Percentiles rank a stretch among this genome's conserved stretches.
Evolutionary conservation across 2,329 filamentous ascomycete species (phyloP).

Genomic region (Colletotrichum cereale): DNA sequence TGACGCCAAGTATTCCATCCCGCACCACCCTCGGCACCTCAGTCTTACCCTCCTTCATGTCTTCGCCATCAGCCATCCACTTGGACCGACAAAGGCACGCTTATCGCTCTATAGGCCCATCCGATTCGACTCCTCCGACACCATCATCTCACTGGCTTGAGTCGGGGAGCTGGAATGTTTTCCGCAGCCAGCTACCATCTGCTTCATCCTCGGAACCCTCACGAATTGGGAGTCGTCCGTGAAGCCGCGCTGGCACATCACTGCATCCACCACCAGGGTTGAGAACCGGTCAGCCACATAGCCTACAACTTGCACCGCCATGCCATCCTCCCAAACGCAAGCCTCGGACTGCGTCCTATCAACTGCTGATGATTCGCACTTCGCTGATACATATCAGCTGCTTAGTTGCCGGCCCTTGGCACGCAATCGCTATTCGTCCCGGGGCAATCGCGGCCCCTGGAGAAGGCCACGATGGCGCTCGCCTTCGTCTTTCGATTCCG

Average conservation of each 20-base stretch:
- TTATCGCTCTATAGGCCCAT: slow-evolving; percentile 9
- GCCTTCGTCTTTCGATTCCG: not conserved
- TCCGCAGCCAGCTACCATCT: slow-evolving; percentile 2
- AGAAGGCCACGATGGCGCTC: not conserved
- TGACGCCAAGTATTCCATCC: not conserved
- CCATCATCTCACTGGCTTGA: slow-evolving; percentile 10
- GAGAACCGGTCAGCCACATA: slow-evolving; percentile 25
- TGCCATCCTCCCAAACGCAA: slow-evolving; percentile 15
- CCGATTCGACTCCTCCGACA: not conserved
- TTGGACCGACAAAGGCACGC: slow-evolving; percentile 16
- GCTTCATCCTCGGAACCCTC: not conserved
- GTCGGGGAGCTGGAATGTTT: not conserved
- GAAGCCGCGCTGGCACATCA: slow-evolving; percentile 28
- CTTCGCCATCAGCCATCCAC: slow-evolving; percentile 16
- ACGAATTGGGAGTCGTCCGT: slow-evolving; percentile 33
- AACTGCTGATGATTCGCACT: not conserved
- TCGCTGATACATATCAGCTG: not conserved
- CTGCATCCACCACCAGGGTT: slow-evolving; percentile 10
- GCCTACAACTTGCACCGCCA: slow-evolving; percentile 11
- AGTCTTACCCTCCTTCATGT: slow-evolving; percentile 27
- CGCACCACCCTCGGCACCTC: slow-evolving; percentile 4
- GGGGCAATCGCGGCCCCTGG: not conserved
- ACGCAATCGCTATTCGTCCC: slow-evolving; percentile 5
- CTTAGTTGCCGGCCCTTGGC: slow-evolving; percentile 24
- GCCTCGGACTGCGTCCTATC: slow-evolving; percentile 16